Evolutionary conservation across 176 grass and related monocot genomes (phyloP).

Genomic region (Rhynchospora tenuis): DNA sequence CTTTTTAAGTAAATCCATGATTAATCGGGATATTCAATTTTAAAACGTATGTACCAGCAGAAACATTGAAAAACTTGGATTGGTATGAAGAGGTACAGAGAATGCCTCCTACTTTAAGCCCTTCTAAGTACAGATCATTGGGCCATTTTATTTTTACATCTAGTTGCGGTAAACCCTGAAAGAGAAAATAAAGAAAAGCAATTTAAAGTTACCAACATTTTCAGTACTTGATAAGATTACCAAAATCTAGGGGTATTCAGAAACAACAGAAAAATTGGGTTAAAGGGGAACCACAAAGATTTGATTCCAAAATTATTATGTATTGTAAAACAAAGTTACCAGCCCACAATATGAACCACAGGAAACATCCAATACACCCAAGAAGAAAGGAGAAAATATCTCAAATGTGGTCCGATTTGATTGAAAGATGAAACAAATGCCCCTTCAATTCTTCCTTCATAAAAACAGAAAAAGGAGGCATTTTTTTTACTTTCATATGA

Average conservation of each 20-base stretch:
- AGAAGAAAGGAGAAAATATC: neutral
- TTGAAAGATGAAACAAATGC: neutral
- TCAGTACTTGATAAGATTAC: neutral
- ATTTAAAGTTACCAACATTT: neutral
- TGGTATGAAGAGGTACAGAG: constrained; percentile 83
- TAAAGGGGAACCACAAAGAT: neutral
- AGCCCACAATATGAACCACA: neutral
- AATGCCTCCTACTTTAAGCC: constrained; percentile 90
- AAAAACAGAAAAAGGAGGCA: neutral
- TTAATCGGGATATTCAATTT: neutral
- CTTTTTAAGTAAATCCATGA: neutral
- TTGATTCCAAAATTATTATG: neutral
- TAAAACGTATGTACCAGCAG: constrained; percentile 43
- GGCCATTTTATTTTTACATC: constrained; percentile 96
- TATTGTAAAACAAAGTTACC: neutral
- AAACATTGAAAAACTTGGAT: constrained; percentile 76
- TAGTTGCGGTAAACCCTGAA: constrained; percentile 60
- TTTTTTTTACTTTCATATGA: neutral
- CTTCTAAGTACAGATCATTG: constrained; percentile 91
- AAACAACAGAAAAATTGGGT: neutral
- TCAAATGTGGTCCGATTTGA: neutral
- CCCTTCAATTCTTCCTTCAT: neutral
- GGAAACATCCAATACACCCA: neutral
- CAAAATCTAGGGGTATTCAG: neutral
- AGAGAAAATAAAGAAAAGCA: neutral